A percentile compares a stretch with the other conserved stretches of the same genome.
These are phyloP conservation scores for Actinidia chinensis DNA, from an alignment of 179 eudicot species.

Conservation along the genomic window DNA sequence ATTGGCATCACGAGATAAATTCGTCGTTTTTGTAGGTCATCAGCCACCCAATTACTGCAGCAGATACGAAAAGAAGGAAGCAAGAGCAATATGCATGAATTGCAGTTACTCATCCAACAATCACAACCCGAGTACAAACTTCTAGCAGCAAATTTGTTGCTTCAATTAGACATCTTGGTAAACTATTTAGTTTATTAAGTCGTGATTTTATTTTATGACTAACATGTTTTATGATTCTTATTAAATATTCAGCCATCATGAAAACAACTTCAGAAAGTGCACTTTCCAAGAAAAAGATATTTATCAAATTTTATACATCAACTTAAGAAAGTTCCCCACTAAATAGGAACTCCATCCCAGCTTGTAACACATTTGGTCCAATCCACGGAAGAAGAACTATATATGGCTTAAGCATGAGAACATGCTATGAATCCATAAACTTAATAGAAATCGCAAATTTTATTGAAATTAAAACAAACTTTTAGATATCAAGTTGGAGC, in stretches of 20 bases:
- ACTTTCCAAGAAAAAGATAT: neutral
- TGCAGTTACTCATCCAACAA: conserved; percentile 40
- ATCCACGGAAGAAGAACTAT: neutral
- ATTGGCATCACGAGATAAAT: neutral
- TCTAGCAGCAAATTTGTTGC: conserved; percentile 52
- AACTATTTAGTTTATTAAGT: conserved; percentile 14
- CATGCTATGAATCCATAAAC: neutral
- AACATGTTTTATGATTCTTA: neutral
- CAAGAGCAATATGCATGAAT: conserved; percentile 24
- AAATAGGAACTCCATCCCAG: conserved; percentile 9
- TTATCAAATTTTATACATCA: neutral
- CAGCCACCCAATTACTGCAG: conserved; percentile 38
- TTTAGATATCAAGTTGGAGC: neutral
- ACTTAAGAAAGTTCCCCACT: neutral
- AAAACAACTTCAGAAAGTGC: neutral
- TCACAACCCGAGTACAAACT: conserved; percentile 39
- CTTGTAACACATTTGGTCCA: neutral
- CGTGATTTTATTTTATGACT: neutral
- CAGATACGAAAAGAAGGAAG: conserved; percentile 41
- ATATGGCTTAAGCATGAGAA: conserved; percentile 10
- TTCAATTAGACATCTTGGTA: conserved; percentile 51
- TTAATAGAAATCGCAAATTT: conserved; percentile 9
- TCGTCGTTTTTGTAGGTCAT: conserved; percentile 30
- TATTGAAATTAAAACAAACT: neutral
- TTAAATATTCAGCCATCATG: neutral